A percentile compares a stretch with the other conserved stretches of the same genome.
Evolutionary conservation across 2,329 filamentous ascomycete genomes (phyloP).

Genomic region (Fusarium agapanthi): DNA sequence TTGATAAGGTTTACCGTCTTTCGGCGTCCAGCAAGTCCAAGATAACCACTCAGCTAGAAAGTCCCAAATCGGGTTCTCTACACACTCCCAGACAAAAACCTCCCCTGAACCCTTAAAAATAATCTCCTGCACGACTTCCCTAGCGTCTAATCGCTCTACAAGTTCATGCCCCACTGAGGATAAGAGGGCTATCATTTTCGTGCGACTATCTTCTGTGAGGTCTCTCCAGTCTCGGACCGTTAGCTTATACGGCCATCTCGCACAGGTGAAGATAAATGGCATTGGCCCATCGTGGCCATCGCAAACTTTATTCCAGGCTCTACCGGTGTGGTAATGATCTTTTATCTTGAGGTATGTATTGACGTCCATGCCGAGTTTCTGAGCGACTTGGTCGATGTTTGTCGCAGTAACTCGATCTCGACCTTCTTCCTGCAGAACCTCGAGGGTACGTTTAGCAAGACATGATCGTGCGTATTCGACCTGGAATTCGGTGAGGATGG

Average conservation of each 20-base stretch:
- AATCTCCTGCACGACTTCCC: too few species aligned
- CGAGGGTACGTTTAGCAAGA: not conserved
- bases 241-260: not conserved
- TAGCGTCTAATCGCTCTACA: too few species aligned
- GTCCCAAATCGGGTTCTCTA: too few species aligned
- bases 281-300: not conserved
- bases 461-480: not conserved
- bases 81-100: too few species aligned
- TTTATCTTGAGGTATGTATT: rapidly evolving
- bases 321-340: rapidly evolving
- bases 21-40: too few species aligned
- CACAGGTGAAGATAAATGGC: not conserved
- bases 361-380: rapidly evolving
- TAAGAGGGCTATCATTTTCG: not conserved
- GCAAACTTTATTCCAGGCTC: not conserved
- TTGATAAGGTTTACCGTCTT: too few species aligned
- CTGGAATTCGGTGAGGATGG: not conserved
- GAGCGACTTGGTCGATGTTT: rapidly evolving
- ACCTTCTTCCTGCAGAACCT: not conserved
- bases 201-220: not conserved
- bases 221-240: not conserved
- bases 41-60: too few species aligned
- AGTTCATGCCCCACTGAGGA: too few species aligned
- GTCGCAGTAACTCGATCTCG: not conserved
- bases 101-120: too few species aligned